Base-by-base conservation (phyloP, 2,329 filamentous ascomycete species). In the Penicillium olsonii region DNA sequence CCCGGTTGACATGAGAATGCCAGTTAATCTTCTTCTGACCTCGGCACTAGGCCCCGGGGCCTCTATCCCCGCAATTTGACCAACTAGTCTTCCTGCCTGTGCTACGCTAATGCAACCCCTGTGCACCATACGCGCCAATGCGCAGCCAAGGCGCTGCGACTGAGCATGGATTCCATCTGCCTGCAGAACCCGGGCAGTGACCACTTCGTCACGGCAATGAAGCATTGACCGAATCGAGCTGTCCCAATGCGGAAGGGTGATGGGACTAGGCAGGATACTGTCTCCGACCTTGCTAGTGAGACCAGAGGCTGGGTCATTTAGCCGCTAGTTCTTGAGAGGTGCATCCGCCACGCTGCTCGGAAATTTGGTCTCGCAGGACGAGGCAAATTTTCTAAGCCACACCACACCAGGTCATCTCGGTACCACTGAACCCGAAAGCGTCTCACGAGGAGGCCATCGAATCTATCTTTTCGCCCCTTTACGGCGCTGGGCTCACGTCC, bases 191-290 rank as follows among this genome's bases (percentile, higher is more conserved):
- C 11, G 35, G 35, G 42, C 24, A 40, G 11, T 29, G 22, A 45
- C 47, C 27, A 24, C 22, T 34, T 45, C 14, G 42, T 35, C 47
- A 49, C 37, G 47, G 42, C 45, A 45, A 17, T 18, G 35, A 19
- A 27, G 18, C 5, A 27, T 20, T 17, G 37, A 6, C 29, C 41
- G 5, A 22, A 45, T 49, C 9, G 1, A 26, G 29, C 6, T 40
- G 14, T 35, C 12, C 42, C 18, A n/a, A 27, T 15, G 20, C 27
- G 4, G 43, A 18, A 17, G 9, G 8, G 18, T 31, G 3, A 17
- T 22, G 22, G 8, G 17, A 20, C 18, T 29, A 11, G 33, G 7
- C 40, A 34, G 33, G 6, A 39, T 8, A 18, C n/a, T 10, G 40
- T 31, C 8, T n/a, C n/a, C 7, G 12, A 11, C 29, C 29, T 14